Evolutionary conservation across 352 stramenopile species (phyloP), one percentile per base, ranked within the genome.

Genomic region (Phytophthora sojae): DNA sequence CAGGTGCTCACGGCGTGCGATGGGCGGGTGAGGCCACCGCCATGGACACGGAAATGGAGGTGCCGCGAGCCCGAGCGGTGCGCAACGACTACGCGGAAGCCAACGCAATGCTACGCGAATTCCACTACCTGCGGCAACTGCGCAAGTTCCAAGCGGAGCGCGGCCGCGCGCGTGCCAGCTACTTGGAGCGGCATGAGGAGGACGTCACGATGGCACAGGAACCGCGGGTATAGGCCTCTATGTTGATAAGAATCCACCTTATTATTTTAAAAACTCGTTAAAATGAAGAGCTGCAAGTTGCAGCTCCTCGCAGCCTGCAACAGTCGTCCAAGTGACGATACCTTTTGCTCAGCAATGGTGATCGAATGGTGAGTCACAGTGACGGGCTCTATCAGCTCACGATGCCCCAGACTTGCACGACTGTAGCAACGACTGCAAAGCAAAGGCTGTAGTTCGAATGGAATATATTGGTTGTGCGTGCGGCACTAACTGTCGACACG

Each of bases 121-220:
- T 89, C 45, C 88, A 95, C 61, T 93, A 88, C 61, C 54, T 93
- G 61, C 88, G 88, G 7, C 88, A 95, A 60, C 61, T 92, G 59
- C 84, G 88, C 50, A 85, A 82, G 61, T 94, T 92, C 64, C 86
- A 94, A 65, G 80, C 84, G 2, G 84, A 92, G 67, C 76, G 78
- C n/a, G 65, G 73, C n/a, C 67, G 71, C 26, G 73, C 71, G 2
- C 82, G 81, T 14, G 71, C 81, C 42, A 83, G 64, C 37, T 86
- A 83, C 67, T 66, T 88, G 17, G 77, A 42, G 35, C 35, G 9
- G 35, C 35, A 42, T 32, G 37, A 12, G 9, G 37, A 44, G 11
- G 37, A 44, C 2, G 37, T 17, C 9, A 5, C 37, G 37, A 44
- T 12, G 37, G 4, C 14, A 6, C 9, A 17, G 37, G 37, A 44